phyloP scores from a whole-genome alignment of 805 yeast genomes.

The Candida boidinii region DNA sequence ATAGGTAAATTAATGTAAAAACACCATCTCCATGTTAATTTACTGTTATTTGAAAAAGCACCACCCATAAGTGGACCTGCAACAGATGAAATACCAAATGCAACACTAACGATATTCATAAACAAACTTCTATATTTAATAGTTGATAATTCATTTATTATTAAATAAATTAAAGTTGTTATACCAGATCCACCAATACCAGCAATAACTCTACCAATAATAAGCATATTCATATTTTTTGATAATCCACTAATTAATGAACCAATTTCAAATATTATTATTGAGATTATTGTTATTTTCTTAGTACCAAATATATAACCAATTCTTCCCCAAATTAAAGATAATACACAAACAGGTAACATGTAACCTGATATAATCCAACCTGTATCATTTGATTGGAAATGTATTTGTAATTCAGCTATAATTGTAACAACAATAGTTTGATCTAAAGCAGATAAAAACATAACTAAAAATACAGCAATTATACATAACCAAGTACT shows the following conservation, averaged over 20 bases:
- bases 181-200: constrained; percentile 78
- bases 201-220: constrained; percentile 63
- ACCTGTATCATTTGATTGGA: constrained; percentile 41
- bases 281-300: constrained; percentile 33
- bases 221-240: constrained; percentile 43
- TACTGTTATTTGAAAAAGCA: constrained; percentile 36
- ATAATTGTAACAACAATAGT: constrained; percentile 48
- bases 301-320: constrained; percentile 52
- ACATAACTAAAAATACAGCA: constrained; percentile 13
- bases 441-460: constrained; percentile 42
- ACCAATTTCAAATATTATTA: constrained; percentile 51
- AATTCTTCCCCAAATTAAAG: constrained; percentile 49
- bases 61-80: constrained; percentile 65
- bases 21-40: constrained; percentile 62
- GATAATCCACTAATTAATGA: constrained; percentile 53
- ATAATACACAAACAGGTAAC: constrained; percentile 45
- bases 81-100: constrained; percentile 43
- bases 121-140: constrained; percentile 29
- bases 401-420: constrained; percentile 38
- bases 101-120: constrained; percentile 31
- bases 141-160: constrained; percentile 49
- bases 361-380: constrained; percentile 53
- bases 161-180: constrained; percentile 46
- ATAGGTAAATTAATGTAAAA: constrained; percentile 63
- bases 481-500: constrained; percentile 4